Base-by-base conservation (phyloP, 1,139 yeast genomes). In the Kodamaea derodonti region DNA sequence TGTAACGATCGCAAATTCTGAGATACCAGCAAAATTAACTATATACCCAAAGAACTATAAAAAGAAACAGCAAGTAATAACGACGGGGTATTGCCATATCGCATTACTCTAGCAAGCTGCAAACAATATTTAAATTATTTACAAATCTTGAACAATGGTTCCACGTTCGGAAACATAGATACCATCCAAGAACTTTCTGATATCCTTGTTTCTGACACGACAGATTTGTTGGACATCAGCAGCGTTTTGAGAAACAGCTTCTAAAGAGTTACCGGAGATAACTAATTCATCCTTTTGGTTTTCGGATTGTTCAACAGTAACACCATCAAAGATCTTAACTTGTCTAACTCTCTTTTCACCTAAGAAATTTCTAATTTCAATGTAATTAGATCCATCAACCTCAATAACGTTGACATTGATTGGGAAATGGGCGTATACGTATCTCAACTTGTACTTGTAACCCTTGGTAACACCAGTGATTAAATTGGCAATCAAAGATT, bases 371-470 rank as follows among this genome's bases (percentile, higher is more conserved):
- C 98, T 90, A 78, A 92, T 90, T 78, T 92, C 98, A 59, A 90
- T 84, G 62, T 62, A 78, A 49, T 76, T 71, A 46, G 78, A 72
- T 60, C 88, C 90, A 40, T 87, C 85, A 58, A 77, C 71, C 56
- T 86, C 83, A 60, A 81, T 65, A 52, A 81, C 68, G 80, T 90
- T 92, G 57, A 92, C 97, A 74, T 94, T 92, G 75, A 94, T 94
- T 69, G 98, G 99, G 95, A 92, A 92, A 86, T 94, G 98, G 83
- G 98, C 99, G 69, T 92, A 94, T 54, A 92, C 98, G 72, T 88
- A 90, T 80, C 97, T 87, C 96, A 92, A 83, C 88, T 92, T 92
- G 95, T 92, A 92, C 76, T 84, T 82, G 95, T 76, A 92, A 72
- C 98, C 97, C 79, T 84, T 84, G 70, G 98, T 92, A 65, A 92